phyloP scores from a whole-genome alignment of 371 early-diverging fungal species.

The Zychaea mexicana region DNA sequence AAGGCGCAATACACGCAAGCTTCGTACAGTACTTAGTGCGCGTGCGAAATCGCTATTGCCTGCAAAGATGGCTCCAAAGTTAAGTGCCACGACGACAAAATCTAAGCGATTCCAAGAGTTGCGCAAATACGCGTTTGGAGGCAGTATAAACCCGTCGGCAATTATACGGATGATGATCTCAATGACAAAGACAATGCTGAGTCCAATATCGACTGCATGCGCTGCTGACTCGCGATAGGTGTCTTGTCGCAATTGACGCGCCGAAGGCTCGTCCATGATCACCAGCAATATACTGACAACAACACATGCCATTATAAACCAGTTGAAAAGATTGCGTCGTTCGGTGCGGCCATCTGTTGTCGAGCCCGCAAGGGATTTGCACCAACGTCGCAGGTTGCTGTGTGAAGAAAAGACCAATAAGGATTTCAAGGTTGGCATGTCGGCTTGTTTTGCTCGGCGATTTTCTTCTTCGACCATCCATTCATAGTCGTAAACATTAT shows the following conservation, averaged over 20 bases:
- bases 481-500: constrained; percentile 42
- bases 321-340: constrained; percentile 53
- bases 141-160: constrained; percentile 57
- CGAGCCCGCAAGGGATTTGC: constrained; percentile 42
- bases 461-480: constrained; percentile 48
- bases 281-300: constrained; percentile 59
- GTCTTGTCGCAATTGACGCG: constrained; percentile 35
- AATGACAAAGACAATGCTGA: constrained; percentile 50
- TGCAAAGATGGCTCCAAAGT: constrained; percentile 47
- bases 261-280: constrained; percentile 60
- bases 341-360: constrained; percentile 38
- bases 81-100: constrained; percentile 53
- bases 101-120: constrained; percentile 62
- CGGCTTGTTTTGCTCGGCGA: constrained; percentile 28
- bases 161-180: constrained; percentile 56
- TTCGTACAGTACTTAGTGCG: constrained; percentile 50
- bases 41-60: constrained; percentile 33
- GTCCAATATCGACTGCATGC: constrained; percentile 44
- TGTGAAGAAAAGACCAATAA: constrained; percentile 38
- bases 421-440: constrained; percentile 25
- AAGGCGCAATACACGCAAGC: constrained; percentile 60
- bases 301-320: constrained; percentile 62
- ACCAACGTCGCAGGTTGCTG: constrained; percentile 37
- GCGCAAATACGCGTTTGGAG: constrained; percentile 52
- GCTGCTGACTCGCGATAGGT: constrained; percentile 32